Conservation (phyloP, 225 moss, liverwort and hornwort genomes). For the Climacium dendroides region DNA sequence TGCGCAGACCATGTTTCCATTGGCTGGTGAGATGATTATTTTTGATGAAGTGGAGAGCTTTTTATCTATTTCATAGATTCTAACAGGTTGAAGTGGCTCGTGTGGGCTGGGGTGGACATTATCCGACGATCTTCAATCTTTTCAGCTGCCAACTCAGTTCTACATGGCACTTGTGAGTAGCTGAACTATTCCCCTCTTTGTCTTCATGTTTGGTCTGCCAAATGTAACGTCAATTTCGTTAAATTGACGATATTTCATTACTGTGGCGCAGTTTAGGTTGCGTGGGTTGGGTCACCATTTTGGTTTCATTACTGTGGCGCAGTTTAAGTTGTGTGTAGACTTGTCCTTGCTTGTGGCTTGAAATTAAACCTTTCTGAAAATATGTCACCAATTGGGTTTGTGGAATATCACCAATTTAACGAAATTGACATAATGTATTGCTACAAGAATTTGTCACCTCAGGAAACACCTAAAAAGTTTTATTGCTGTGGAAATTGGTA, state of each 20-base stretch:
- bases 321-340: too few relatives aligned
- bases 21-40: not conserved
- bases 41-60: too few relatives aligned
- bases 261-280: rapidly evolving
- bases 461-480: too few relatives aligned
- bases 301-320: too few relatives aligned
- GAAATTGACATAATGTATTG: not conserved
- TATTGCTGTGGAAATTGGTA: not conserved
- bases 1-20: not conserved
- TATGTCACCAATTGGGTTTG: not conserved
- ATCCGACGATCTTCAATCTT: not conserved
- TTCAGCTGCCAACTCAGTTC: slow-evolving; percentile 83
- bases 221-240: not conserved
- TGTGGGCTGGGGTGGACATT: not conserved
- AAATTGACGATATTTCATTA: not conserved
- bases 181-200: not conserved
- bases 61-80: not conserved
- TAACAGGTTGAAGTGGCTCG: not conserved
- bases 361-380: not conserved
- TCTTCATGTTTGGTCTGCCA: not conserved
- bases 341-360: not conserved
- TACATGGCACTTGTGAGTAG: slow-evolving; percentile 60
- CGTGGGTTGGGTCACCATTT: too few relatives aligned
- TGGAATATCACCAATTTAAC: not conserved
- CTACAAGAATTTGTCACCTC: not conserved